Evolutionary conservation across 345 rosid species (phyloP), one percentile per base, ranked within the genome.

Genomic region (Rubroshorea leprosula): DNA sequence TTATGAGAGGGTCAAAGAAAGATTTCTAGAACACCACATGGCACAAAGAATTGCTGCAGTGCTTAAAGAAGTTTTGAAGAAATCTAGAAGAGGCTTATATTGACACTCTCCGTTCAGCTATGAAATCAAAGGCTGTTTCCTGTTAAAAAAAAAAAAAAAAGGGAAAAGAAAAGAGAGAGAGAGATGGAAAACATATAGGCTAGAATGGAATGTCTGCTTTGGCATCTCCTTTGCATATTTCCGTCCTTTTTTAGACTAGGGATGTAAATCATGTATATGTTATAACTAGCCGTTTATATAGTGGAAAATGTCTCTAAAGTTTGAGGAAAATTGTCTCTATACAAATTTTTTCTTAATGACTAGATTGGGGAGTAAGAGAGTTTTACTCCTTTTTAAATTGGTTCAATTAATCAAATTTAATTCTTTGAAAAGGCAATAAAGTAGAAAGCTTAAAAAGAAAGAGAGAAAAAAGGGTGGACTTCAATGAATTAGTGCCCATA

Each of bases 1-100:
- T 19, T 76, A 71, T 13, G 68, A 69, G 68, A 63, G 70, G 73
- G 75, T 72, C 52, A 76, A 69, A 62, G 76, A 72, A 45, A 58
- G 55, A 46, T 74, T 80, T 51, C 60, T 74, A 51, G 84, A 80
- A 60, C 69, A 74, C 21, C 81, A 76, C 57, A 74, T 76, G 81
- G 67, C 79, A 6, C 72, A 69, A 15, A 68, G 81, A 64, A 76
- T 76, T 4, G 79, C 79, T n/a, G 39, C 29, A 45, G 84, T 74
- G 20, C 68, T 76, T 12, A 74, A 62, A 63, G 64, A 76, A 27
- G 79, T 74, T 38, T 53, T 71, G 53, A 24, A 18, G 49, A 70
- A 76, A 43, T 55, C 77, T 0, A 67, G 56, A 54, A 51, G n/a
- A 54, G 48, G 22, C 24, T 39, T 25, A 14, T 17, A n/a, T 11